Conservation (phyloP, 2,329 filamentous ascomycete genomes). For the Teratosphaeria zuluensis region DNA sequence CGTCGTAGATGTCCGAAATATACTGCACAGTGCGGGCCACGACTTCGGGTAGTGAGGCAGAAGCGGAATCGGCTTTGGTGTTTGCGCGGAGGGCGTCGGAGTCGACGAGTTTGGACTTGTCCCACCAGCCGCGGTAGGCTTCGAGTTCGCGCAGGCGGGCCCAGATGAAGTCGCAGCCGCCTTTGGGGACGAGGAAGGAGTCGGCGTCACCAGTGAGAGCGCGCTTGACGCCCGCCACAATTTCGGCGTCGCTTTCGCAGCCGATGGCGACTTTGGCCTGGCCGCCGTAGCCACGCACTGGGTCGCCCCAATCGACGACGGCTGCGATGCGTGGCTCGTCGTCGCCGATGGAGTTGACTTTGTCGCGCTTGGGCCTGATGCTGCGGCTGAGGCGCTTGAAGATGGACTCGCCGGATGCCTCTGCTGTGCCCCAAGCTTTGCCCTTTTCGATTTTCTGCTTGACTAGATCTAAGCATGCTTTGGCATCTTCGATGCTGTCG, state of each 20-base stretch:
- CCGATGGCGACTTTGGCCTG: constrained; percentile 47
- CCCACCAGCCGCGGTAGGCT: constrained; percentile 51
- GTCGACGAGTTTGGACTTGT: constrained; percentile 36
- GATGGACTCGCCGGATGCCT: constrained; percentile 73
- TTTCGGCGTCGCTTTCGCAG: constrained; percentile 47
- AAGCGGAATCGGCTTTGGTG: constrained; percentile 8
- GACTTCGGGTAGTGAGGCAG: constrained; percentile 31
- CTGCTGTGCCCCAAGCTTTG: constrained; percentile 70
- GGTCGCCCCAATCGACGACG: constrained; percentile 84
- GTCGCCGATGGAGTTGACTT: constrained; percentile 24
- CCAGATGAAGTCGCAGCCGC: constrained; percentile 54
- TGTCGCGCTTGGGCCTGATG: constrained; percentile 32
- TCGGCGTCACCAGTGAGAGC: constrained; percentile 39
- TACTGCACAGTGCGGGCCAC: constrained; percentile 42
- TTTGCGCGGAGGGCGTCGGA: constrained; percentile 24
- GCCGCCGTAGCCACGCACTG: constrained; percentile 50
- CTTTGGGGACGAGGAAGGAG: constrained; percentile 33
- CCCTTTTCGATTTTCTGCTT: constrained; percentile 96
- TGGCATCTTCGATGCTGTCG: constrained; percentile 86
- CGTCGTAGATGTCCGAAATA: constrained; percentile 45
- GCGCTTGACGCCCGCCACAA: constrained; percentile 47
- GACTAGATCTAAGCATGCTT: constrained; percentile 81
- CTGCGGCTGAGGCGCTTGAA: constrained; percentile 63
- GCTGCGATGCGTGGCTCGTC: constrained; percentile 53
- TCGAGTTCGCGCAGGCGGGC: constrained; percentile 53